phyloP scores from a whole-genome alignment of 805 yeast genomes.

The Nematodospora valgi region DNA sequence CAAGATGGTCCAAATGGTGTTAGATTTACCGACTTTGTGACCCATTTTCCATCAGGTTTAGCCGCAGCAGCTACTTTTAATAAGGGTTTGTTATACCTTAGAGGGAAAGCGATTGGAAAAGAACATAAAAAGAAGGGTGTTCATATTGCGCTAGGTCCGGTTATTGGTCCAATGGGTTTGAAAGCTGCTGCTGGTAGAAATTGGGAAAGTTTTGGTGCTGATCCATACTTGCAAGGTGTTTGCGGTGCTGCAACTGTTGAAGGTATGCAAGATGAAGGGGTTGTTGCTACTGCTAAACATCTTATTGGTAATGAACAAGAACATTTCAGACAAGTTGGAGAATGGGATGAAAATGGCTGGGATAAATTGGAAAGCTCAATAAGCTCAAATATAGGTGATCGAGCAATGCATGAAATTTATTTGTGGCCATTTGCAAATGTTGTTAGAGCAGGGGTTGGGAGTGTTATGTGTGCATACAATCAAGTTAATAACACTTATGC shows the following conservation, averaged over 20 bases:
- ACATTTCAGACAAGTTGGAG: slow-evolving; percentile 51
- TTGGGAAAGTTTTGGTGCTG: slow-evolving; percentile 64
- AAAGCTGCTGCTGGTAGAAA: slow-evolving; percentile 63
- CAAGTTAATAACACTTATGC: slow-evolving; percentile 54
- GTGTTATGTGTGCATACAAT: slow-evolving; percentile 62
- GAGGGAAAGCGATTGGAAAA: slow-evolving; percentile 56
- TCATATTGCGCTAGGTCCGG: slow-evolving; percentile 54
- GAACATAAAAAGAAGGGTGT: slow-evolving; percentile 55
- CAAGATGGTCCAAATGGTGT: slow-evolving; percentile 67
- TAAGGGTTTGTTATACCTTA: slow-evolving; percentile 44
- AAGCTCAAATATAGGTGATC: slow-evolving; percentile 55
- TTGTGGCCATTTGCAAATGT: slow-evolving; percentile 69
- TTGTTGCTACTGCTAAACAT: slow-evolving; percentile 55
- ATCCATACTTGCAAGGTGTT: slow-evolving; percentile 58
- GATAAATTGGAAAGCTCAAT: slow-evolving; percentile 39
- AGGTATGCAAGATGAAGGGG: slow-evolving; percentile 58
- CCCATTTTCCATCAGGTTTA: slow-evolving; percentile 56
- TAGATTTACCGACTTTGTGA: slow-evolving; percentile 52
- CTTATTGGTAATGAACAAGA: slow-evolving; percentile 64
- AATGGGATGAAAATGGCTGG: slow-evolving; percentile 45
- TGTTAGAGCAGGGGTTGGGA: slow-evolving; percentile 56
- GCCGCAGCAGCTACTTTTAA: slow-evolving; percentile 60
- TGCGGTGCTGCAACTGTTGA: slow-evolving; percentile 49
- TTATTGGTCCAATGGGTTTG: slow-evolving; percentile 57
- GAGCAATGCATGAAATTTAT: slow-evolving; percentile 59